Conservation (phyloP, 1,139 yeast species). For the Yueomyces sp. region DNA sequence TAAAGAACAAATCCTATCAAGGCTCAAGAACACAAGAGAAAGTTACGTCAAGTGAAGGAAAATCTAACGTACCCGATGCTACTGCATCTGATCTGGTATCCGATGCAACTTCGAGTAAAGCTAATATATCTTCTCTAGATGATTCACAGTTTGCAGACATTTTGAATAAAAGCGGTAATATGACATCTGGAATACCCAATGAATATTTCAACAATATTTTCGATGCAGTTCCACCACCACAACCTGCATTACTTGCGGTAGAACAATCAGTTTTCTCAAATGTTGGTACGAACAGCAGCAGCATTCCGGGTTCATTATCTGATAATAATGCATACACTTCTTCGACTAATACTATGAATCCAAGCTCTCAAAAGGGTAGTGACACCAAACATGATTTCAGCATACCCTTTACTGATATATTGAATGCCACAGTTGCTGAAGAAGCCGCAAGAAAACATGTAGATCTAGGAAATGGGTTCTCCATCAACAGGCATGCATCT, state of each 20-base stretch:
- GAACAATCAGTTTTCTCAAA: neutral
- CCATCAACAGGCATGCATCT: slow-evolving; percentile 16
- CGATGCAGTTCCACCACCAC: neutral
- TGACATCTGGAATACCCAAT: neutral
- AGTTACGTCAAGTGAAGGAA: neutral
- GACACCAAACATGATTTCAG: neutral
- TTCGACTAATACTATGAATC: neutral
- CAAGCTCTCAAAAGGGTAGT: too few relatives aligned
- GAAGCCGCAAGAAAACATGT: slow-evolving; percentile 8
- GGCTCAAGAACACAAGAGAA: neutral
- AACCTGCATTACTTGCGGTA: neutral
- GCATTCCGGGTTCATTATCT: neutral
- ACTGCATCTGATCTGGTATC: neutral
- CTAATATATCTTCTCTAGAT: neutral
- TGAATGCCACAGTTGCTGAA: neutral
- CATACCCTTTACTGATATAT: neutral
- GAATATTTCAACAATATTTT: neutral
- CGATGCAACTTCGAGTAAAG: neutral
- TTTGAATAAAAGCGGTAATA: neutral
- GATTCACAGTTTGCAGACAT: neutral
- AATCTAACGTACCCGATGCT: neutral
- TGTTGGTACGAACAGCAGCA: neutral
- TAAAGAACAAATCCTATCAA: too few relatives aligned
- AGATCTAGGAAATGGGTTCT: slow-evolving; percentile 25
- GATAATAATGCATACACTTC: too few relatives aligned